These are phyloP conservation scores for Periconia digitata DNA, from an alignment of 2,329 filamentous ascomycete genomes.

Conservation along the genomic window DNA sequence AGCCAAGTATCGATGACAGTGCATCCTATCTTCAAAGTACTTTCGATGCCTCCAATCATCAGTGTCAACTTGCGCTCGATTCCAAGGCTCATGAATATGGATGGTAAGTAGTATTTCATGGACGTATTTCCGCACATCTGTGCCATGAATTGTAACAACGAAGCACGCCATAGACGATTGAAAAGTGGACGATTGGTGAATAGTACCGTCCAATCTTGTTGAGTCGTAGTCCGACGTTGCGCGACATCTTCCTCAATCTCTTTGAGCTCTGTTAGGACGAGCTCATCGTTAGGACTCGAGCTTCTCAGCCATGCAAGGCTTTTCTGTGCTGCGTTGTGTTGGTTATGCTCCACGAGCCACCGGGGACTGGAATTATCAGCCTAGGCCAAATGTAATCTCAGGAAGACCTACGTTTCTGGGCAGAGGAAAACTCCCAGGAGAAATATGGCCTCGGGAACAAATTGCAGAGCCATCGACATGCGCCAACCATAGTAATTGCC, in stretches of 20 bases:
- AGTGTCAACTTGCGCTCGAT: constrained; percentile 52
- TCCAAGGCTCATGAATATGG: constrained; percentile 55
- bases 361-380: constrained; percentile 48
- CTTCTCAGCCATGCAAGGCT: constrained; percentile 55
- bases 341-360: constrained; percentile 59
- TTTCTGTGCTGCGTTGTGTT: constrained; percentile 46
- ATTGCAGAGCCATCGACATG: constrained; percentile 54
- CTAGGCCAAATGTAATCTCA: not conserved
- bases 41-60: constrained; percentile 59
- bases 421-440: constrained; percentile 54
- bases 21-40: constrained; percentile 59
- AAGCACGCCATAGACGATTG: constrained; percentile 58
- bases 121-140: constrained; percentile 62
- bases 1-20: constrained; percentile 60
- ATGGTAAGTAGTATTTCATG: constrained; percentile 63
- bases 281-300: constrained; percentile 38
- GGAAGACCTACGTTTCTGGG: constrained; percentile 55
- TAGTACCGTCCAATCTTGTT: constrained; percentile 49
- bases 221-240: constrained; percentile 39
- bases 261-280: constrained; percentile 40
- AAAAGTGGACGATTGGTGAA: constrained; percentile 54
- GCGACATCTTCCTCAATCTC: constrained; percentile 52
- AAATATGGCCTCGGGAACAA: constrained; percentile 56
- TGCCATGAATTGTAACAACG: constrained; percentile 61
- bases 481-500: constrained; percentile 58